Conservation (phyloP, 2,329 filamentous ascomycete genomes). For the Ophiostoma pallidulum region DNA sequence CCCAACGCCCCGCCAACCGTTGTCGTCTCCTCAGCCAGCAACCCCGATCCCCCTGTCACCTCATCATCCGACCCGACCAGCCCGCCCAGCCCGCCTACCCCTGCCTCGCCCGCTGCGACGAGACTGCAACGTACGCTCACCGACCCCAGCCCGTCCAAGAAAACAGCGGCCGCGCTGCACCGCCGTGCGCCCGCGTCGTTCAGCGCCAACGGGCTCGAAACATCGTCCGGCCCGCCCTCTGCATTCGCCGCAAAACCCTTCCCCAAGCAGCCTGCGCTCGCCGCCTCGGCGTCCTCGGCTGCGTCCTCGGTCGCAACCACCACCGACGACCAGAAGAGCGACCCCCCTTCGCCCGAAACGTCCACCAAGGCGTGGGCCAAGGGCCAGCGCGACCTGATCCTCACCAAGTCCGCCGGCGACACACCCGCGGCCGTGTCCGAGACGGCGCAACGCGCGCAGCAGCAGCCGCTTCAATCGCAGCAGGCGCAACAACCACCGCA, state of each 20-base stretch:
- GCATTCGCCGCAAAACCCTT: slow-evolving; percentile 26
- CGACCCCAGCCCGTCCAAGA: slow-evolving; percentile 20
- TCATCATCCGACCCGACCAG: background rate
- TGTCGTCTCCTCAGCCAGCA: slow-evolving; percentile 15
- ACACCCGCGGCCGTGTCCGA: slow-evolving; percentile 4
- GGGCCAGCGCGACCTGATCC: slow-evolving; percentile 38
- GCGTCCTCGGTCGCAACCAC: background rate
- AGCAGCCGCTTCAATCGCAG: background rate
- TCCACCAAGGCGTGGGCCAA: slow-evolving; percentile 28
- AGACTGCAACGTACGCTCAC: slow-evolving; percentile 21
- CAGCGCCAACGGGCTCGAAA: slow-evolving; percentile 27
- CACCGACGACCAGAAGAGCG: slow-evolving; percentile 7
- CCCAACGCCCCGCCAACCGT: slow-evolving; percentile 24
- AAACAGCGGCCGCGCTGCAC: slow-evolving; percentile 25
- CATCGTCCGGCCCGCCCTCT: slow-evolving; percentile 22
- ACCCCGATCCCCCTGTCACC: slow-evolving; percentile 13
- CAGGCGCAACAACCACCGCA: background rate
- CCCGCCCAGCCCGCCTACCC: background rate
- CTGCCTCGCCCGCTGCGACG: slow-evolving; percentile 12
- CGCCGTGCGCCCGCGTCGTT: slow-evolving; percentile 32
- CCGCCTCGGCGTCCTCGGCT: slow-evolving; percentile 14
- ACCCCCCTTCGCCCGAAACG: slow-evolving; percentile 18
- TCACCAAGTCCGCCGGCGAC: slow-evolving; percentile 34
- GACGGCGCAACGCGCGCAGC: background rate
- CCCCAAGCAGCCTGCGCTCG: slow-evolving; percentile 17